Evolutionary conservation across 345 rosid genomes (phyloP).

Genomic region (Eucalyptus shirleyi): DNA sequence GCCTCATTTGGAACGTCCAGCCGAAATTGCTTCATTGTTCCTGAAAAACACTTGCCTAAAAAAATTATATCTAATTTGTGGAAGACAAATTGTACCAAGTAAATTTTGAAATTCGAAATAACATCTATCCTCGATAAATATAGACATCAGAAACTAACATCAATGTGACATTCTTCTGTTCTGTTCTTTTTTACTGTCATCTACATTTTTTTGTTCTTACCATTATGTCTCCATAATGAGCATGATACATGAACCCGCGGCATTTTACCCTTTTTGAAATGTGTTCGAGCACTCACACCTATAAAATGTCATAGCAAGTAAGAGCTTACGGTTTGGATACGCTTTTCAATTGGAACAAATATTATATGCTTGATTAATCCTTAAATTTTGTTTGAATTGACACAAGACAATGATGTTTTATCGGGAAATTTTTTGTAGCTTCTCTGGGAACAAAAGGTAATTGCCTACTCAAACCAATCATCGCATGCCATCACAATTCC

Average conservation of each 20-base stretch:
- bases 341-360: background rate
- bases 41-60: background rate
- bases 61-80: background rate
- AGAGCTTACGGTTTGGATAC: background rate
- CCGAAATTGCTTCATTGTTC: background rate
- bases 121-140: background rate
- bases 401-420: background rate
- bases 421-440: background rate
- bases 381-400: background rate
- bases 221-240: background rate
- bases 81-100: background rate
- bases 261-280: background rate
- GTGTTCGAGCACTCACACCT: background rate
- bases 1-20: background rate
- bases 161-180: background rate
- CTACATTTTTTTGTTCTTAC: background rate
- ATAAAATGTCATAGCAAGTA: background rate
- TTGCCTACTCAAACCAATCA: too few relatives aligned
- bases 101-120: background rate
- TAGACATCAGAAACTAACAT: background rate
- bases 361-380: background rate
- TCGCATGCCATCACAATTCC: too few relatives aligned
- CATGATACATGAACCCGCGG: background rate
- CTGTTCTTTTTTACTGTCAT: background rate
- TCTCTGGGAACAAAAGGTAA: background rate